Evolutionary conservation across 495 filamentous ascomycete genomes (phyloP).

Genomic region (Lasiosphaeria hispida): DNA sequence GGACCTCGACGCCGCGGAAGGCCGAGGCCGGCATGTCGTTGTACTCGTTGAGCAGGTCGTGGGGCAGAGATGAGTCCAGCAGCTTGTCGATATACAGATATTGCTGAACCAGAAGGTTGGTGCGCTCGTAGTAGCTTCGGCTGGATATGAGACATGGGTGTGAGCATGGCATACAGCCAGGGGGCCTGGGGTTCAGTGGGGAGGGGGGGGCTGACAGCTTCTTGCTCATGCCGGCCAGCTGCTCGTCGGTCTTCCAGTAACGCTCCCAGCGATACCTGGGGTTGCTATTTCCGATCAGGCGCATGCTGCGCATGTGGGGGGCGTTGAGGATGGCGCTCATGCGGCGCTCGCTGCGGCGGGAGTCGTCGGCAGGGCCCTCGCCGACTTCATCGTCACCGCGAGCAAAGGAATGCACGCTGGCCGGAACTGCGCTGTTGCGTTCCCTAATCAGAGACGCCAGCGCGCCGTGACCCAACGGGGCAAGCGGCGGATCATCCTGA

Average conservation of each 20-base stretch:
- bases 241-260: conserved; percentile 68
- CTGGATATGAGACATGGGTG: conserved; percentile 25
- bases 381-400: conserved; percentile 1
- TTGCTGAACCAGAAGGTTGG: conserved; percentile 77
- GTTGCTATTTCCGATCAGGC: conserved; percentile 74
- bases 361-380: conserved; percentile 31
- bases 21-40: conserved; percentile 47
- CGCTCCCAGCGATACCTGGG: conserved; percentile 71
- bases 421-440: conserved; percentile 23
- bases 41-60: conserved; percentile 85
- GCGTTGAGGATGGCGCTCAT: conserved; percentile 57
- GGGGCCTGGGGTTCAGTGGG: background rate
- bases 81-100: conserved; percentile 92
- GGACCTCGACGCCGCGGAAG: conserved; percentile 48
- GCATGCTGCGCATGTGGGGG: conserved; percentile 71
- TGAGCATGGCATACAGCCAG: background rate
- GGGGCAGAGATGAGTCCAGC: conserved; percentile 82
- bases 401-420: conserved; percentile 30
- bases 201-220: conserved; percentile 45
- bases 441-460: conserved; percentile 39
- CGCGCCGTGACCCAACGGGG: conserved; percentile 29
- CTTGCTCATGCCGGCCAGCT: conserved; percentile 64
- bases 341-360: conserved; percentile 47
- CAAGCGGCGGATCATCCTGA: conserved; percentile 36
- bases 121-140: conserved; percentile 79